phyloP scores from a whole-genome alignment of 2,329 filamentous ascomycete genomes.

The Hirsutella thompsonii region DNA sequence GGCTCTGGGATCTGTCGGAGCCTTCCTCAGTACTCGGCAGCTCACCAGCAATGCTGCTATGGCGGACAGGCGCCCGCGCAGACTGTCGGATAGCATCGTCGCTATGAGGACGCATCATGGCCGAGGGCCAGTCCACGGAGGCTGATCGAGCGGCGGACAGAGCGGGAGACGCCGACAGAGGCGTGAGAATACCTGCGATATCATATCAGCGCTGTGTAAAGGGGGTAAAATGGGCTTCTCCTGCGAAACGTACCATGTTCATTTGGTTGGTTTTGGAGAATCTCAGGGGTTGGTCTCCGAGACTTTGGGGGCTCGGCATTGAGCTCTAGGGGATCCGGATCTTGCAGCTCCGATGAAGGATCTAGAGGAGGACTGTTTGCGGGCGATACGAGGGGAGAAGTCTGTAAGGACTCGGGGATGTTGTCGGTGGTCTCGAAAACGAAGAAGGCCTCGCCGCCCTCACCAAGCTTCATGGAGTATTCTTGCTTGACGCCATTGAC shows the following conservation, averaged over 20 bases:
- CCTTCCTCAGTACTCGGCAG: slow-evolving; percentile 20
- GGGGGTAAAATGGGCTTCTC: background rate
- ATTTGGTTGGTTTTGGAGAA: slow-evolving; percentile 19
- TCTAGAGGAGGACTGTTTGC: slow-evolving; percentile 65
- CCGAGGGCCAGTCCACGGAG: slow-evolving; percentile 38
- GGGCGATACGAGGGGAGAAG: slow-evolving; percentile 84
- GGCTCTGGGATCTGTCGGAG: slow-evolving; percentile 58
- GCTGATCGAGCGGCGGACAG: slow-evolving; percentile 29
- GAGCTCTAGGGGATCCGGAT: slow-evolving; percentile 59
- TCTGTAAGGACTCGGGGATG: slow-evolving; percentile 89
- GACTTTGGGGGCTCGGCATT: slow-evolving; percentile 28
- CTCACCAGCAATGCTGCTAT: slow-evolving; percentile 22
- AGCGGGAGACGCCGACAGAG: slow-evolving; percentile 40
- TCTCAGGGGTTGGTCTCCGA: slow-evolving; percentile 30
- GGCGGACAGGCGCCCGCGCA: slow-evolving; percentile 24
- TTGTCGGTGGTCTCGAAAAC: slow-evolving; percentile 90
- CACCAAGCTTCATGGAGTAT: slow-evolving; percentile 96
- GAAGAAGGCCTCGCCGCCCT: slow-evolving; percentile 96
- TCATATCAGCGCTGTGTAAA: slow-evolving; percentile 1
- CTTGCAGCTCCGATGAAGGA: slow-evolving; percentile 34
- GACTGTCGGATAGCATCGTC: slow-evolving; percentile 39
- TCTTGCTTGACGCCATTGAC: slow-evolving; percentile 88
- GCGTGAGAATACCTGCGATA: slow-evolving; percentile 33
- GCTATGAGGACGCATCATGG: slow-evolving; percentile 32
- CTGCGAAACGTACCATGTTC: slow-evolving; percentile 16